Evolutionary conservation across 805 yeast species (phyloP), one percentile per base, ranked within the genome.

Genomic region (Metschnikowia matae): DNA sequence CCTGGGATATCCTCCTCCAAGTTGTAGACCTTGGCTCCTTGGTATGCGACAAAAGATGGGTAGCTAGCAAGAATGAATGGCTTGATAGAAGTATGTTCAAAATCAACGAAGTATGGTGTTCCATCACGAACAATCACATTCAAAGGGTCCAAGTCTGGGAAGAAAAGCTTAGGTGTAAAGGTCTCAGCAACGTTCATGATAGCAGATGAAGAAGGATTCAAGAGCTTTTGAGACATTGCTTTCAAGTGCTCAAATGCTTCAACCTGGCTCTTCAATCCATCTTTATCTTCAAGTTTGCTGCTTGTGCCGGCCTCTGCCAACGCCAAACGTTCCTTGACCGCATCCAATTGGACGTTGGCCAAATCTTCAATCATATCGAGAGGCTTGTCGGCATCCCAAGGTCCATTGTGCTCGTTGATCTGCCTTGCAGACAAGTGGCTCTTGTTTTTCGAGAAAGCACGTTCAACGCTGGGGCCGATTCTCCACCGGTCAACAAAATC

Each of bases 91-190:
- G 91, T 67, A 59, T 85, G 84, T 70, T 94, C 98, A 63, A 91
- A 85, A 69, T 92, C 99, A 48, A 90, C 63, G 54, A 90, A 82
- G 60, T 76, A 79, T 17, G 73, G 71, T 7, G 64, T 67, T 32
- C 65, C 64, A 38, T 52, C 54, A 11, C 75, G 70, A 21, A 77
- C 65, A 41, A 90, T 73, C 7, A 89, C 88, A 63, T 92, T 92
- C 80, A 91, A 76, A 20, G 99, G 98, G 65, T 89, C 95, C 57
- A 94, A 70, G 65, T 94, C 98, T 4, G 97, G 92, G 55, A 83
- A 77, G 56, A 72, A 80, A 48, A 92, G 70, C 59, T 92, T 80
- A 51, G 96, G 92, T 48, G 82, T 77, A 60, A 87, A 78, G 40
- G 89, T 68, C 50, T 83, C 82, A 2, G 71, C 73, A 50, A 78